phyloP scores from a whole-genome alignment of 164 flowering plant genomes.

The Magnolia changhungtana region DNA sequence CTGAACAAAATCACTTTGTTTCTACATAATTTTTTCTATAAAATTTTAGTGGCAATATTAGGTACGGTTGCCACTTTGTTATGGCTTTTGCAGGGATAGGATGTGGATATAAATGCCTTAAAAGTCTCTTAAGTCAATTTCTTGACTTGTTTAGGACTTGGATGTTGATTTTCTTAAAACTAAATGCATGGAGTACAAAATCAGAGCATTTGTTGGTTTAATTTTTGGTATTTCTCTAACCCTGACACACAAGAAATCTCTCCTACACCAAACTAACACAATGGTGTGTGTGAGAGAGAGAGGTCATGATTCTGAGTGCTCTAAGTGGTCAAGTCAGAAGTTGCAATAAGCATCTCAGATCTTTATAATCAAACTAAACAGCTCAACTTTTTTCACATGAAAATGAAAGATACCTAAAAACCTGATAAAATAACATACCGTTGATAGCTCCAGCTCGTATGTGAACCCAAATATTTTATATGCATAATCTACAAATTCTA shows the following conservation, averaged over 20 bases:
- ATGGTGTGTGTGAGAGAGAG: too few relatives aligned
- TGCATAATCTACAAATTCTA: constrained; percentile 69
- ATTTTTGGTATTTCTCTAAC: too few relatives aligned
- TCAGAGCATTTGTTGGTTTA: not conserved
- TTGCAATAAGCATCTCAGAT: too few relatives aligned
- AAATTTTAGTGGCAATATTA: not conserved
- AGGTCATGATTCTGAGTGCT: too few relatives aligned
- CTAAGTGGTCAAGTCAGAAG: too few relatives aligned
- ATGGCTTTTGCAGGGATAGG: too few relatives aligned
- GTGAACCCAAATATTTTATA: constrained; percentile 89
- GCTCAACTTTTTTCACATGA: not conserved
- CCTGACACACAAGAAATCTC: too few relatives aligned
- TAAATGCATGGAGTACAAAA: not conserved
- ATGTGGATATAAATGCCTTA: not conserved
- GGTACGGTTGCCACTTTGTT: not conserved
- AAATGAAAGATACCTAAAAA: not conserved
- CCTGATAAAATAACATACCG: constrained; percentile 46
- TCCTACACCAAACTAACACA: too few relatives aligned
- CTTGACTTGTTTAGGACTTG: not conserved
- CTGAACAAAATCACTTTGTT: too few relatives aligned
- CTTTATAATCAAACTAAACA: not conserved
- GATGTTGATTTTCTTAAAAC: not conserved
- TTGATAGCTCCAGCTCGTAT: constrained; percentile 91
- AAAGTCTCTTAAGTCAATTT: not conserved
- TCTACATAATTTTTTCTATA: too few relatives aligned